Base-by-base conservation (phyloP, 371 early-diverging fungal genomes). In the Mortierella sp. region DNA sequence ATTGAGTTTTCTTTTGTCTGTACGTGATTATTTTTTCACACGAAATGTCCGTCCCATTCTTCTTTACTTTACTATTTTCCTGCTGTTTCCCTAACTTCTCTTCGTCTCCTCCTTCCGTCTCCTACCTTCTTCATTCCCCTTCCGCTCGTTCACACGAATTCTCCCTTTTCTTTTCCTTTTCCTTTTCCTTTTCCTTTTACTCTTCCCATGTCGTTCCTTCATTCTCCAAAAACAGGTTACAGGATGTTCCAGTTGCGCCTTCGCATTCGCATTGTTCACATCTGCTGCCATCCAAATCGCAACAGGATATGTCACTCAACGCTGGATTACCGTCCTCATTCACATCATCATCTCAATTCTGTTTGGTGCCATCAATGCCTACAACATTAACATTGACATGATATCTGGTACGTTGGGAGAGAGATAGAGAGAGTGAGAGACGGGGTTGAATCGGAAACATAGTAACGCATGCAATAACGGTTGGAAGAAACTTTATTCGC, bases 251-350 rank as follows among this genome's bases (percentile, higher is more conserved):
- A 77, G 80, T 58, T 77, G 75, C 71, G 77, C 80, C 1, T 84
- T 84, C 52, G 63, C 84, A 21, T 74, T 84, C 38, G 80, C 84
- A 26, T 34, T 84, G 28, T 84, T 80, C 48, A 52, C 77, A 16
- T 70, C 84, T 0, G 34, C 77, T 3, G 75, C 68, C 7, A 74
- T 84, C 8, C 38, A 77, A 19, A 74, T 80, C 28, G 57, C 80
- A 1, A 77, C 65, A 47, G 84, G 84, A 6, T 21, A 48, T 1
- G 70, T n/a, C 7, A 78, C 78, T 28, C 68, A 70, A 3, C 78
- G 80, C 3, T 74, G 74, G 72, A 70, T 84, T 42, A 84, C 80
- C 5, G 84, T 84, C 24, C 19, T 75, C 6, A 74, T 84, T 38
- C 84, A 80, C 28, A 75, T 80, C 16, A 21, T 74, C 31, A 73